Evolutionary conservation across 2,329 filamentous ascomycete species (phyloP).

Genomic region (Xylariaceae sp.): DNA sequence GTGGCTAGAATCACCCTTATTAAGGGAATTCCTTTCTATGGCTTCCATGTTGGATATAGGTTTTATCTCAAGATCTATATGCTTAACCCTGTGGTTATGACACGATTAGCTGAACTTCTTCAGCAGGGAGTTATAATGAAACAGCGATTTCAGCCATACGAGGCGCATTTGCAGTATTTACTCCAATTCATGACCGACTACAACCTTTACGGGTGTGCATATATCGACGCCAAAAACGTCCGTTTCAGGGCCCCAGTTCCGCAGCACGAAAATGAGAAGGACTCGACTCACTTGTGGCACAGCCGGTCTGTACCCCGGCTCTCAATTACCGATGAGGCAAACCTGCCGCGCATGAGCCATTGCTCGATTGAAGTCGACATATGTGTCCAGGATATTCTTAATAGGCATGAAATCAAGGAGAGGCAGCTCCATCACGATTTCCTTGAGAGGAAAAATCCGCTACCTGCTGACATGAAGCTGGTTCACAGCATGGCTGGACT

Average conservation of each 20-base stretch:
- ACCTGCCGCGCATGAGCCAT: slow-evolving; percentile 75
- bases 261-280: slow-evolving; percentile 56
- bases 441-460: slow-evolving; percentile 62
- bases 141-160: slow-evolving; percentile 80
- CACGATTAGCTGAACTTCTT: slow-evolving; percentile 79
- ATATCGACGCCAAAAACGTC: slow-evolving; percentile 68
- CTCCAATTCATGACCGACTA: slow-evolving; percentile 98
- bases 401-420: slow-evolving; percentile 69
- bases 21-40: slow-evolving; percentile 94
- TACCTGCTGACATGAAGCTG: slow-evolving; percentile 67
- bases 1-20: slow-evolving; percentile 88
- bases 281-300: slow-evolving; percentile 71
- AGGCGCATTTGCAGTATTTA: slow-evolving; percentile 87
- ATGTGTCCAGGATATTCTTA: slow-evolving; percentile 81
- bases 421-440: slow-evolving; percentile 86
- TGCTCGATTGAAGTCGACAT: slow-evolving; percentile 89
- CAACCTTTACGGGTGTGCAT: slow-evolving; percentile 91
- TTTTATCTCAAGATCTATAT: slow-evolving; percentile 94
- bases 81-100: slow-evolving; percentile 81
- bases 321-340: slow-evolving; percentile 57
- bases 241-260: slow-evolving; percentile 75
- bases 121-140: slow-evolving; percentile 86
- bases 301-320: slow-evolving; percentile 61
- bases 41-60: slow-evolving; percentile 86
- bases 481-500: slow-evolving; percentile 92